phyloP scores from a whole-genome alignment of 2,329 filamentous ascomycete genomes.

The Nemania serpens region DNA sequence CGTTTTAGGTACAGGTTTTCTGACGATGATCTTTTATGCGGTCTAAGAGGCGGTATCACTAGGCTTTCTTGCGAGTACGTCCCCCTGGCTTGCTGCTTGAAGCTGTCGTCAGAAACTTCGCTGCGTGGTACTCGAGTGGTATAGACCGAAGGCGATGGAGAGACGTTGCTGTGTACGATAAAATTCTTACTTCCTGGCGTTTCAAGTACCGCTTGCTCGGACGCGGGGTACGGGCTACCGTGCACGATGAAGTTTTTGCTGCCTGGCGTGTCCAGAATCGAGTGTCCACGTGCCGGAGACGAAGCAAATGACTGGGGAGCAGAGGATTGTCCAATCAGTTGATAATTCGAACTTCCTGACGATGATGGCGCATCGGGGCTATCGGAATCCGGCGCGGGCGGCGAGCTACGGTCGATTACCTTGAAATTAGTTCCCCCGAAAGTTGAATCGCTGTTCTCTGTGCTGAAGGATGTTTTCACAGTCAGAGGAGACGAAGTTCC shows the following conservation, averaged over 20 bases:
- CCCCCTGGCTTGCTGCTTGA: slow-evolving; percentile 42
- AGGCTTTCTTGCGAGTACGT: slow-evolving; percentile 67
- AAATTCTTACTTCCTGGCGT: slow-evolving; percentile 53
- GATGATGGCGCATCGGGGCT: slow-evolving; percentile 49
- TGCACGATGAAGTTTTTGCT: slow-evolving; percentile 28
- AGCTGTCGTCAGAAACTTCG: slow-evolving; percentile 44
- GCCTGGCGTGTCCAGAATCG: slow-evolving; percentile 38
- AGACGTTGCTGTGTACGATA: slow-evolving; percentile 54
- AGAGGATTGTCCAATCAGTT: slow-evolving; percentile 55
- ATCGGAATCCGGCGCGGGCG: slow-evolving; percentile 45
- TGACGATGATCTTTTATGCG: slow-evolving; percentile 51
- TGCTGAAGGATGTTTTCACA: slow-evolving; percentile 47
- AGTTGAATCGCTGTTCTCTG: slow-evolving; percentile 50
- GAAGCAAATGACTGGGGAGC: slow-evolving; percentile 48
- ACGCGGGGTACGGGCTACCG: slow-evolving; percentile 20
- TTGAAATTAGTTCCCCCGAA: slow-evolving; percentile 58
- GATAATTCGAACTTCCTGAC: slow-evolving; percentile 55
- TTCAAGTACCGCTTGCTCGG: slow-evolving; percentile 39
- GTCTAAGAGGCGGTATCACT: slow-evolving; percentile 59
- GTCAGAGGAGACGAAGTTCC: slow-evolving; percentile 31
- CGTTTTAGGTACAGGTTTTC: slow-evolving; percentile 57
- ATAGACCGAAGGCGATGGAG: slow-evolving; percentile 46
- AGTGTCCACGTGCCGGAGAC: slow-evolving; percentile 39
- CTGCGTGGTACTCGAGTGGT: slow-evolving; percentile 37
- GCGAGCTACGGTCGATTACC: slow-evolving; percentile 55